phyloP scores from a whole-genome alignment of 805 yeast genomes.

The Grigorovia yakushimaensis region DNA sequence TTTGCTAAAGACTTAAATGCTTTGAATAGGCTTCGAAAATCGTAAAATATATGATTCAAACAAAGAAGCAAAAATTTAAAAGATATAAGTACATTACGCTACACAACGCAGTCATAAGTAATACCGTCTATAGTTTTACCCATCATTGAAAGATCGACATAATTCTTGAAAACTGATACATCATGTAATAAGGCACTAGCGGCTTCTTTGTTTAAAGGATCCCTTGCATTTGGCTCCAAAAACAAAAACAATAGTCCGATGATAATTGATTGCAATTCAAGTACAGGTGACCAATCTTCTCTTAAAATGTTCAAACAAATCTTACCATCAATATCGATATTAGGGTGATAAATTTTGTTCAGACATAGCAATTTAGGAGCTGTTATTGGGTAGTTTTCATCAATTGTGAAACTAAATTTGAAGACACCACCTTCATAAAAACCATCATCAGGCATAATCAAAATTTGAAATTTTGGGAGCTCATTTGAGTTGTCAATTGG shows the following conservation, averaged over 20 bases:
- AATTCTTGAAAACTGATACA: slow-evolving; percentile 40
- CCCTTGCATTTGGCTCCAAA: slow-evolving; percentile 83
- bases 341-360: slow-evolving; percentile 81
- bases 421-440: slow-evolving; percentile 29
- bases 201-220: slow-evolving; percentile 88
- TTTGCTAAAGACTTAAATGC: too few species aligned
- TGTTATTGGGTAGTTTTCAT: slow-evolving; percentile 77
- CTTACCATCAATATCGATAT: slow-evolving; percentile 82
- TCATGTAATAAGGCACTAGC: slow-evolving; percentile 48
- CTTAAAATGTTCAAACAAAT: slow-evolving; percentile 84
- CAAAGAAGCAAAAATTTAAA: too few species aligned
- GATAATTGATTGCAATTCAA: slow-evolving; percentile 69
- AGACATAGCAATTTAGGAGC: slow-evolving; percentile 77
- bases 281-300: slow-evolving; percentile 94
- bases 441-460: slow-evolving; percentile 23
- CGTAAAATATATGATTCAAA: too few species aligned
- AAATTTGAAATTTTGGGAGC: slow-evolving; percentile 12
- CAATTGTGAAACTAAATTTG: slow-evolving; percentile 53
- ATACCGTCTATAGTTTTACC: slow-evolving; percentile 59
- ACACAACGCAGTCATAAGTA: slow-evolving; percentile 50
- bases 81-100: too few species aligned
- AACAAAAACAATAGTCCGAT: slow-evolving; percentile 81
- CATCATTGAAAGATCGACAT: slow-evolving; percentile 55
- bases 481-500: slow-evolving; percentile 4
- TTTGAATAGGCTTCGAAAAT: too few species aligned